These are phyloP conservation scores for Cytospora schulzeri DNA, from an alignment of 2,329 filamentous ascomycete species.

Conservation along the genomic window DNA sequence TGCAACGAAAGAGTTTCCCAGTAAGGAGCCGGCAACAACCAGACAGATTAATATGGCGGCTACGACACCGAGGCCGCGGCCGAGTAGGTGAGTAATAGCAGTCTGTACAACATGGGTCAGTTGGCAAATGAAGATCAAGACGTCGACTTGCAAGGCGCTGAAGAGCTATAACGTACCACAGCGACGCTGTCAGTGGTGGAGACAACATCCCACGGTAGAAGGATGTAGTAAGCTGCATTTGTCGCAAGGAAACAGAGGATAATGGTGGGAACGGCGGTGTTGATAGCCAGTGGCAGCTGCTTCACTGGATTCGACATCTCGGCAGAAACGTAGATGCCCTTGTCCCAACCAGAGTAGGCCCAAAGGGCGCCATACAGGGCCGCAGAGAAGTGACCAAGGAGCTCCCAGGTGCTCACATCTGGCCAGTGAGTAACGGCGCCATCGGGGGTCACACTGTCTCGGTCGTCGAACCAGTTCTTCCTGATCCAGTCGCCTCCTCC, in stretches of 20 bases:
- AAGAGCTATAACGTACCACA: constrained; percentile 49
- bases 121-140: not conserved
- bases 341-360: constrained; percentile 70
- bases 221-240: constrained; percentile 64
- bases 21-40: constrained; percentile 62
- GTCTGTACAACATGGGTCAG: constrained; percentile 42
- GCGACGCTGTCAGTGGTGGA: constrained; percentile 64
- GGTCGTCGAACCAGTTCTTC: constrained; percentile 57
- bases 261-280: constrained; percentile 61
- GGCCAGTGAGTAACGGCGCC: constrained; percentile 53
- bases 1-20: constrained; percentile 64
- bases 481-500: constrained; percentile 55
- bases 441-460: constrained; percentile 53
- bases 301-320: constrained; percentile 53
- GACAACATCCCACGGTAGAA: constrained; percentile 61
- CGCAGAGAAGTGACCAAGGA: constrained; percentile 60
- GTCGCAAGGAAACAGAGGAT: constrained; percentile 61
- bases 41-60: constrained; percentile 60
- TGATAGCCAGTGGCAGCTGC: constrained; percentile 63
- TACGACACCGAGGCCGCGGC: constrained; percentile 53
- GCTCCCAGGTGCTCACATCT: constrained; percentile 55
- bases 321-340: constrained; percentile 59
- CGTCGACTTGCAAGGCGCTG: not conserved
- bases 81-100: constrained; percentile 57
- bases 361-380: constrained; percentile 65